Evolutionary conservation across 148 eudicot species (phyloP).

Genomic region (Vaccinium myrtillus): DNA sequence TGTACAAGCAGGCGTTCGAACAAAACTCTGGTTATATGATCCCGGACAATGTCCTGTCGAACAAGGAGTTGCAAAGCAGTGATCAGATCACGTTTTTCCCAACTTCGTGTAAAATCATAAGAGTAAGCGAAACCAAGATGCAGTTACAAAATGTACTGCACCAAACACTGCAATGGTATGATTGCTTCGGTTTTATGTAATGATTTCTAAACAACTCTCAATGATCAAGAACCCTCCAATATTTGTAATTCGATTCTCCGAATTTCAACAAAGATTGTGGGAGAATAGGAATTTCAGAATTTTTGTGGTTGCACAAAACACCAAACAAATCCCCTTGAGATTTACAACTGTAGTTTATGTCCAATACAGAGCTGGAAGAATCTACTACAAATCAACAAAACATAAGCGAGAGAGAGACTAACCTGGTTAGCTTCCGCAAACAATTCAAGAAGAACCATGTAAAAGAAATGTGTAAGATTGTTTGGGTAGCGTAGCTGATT

Average conservation of each 20-base stretch:
- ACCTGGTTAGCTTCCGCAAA: conserved; percentile 85
- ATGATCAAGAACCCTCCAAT: not conserved
- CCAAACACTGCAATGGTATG: not conserved
- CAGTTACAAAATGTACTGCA: not conserved
- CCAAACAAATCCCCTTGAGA: no score
- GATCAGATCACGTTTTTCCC: not conserved
- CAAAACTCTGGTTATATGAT: conserved; percentile 89
- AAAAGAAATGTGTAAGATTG: conserved; percentile 88
- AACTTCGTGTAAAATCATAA: not conserved
- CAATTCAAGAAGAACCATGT: conserved; percentile 63
- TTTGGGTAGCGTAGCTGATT: conserved; percentile 95
- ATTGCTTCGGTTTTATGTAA: not conserved
- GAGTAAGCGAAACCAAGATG: not conserved
- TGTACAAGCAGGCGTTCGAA: conserved; percentile 79
- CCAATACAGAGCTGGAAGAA: not conserved
- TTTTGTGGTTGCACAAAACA: not conserved
- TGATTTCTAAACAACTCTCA: not conserved
- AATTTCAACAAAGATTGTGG: not conserved
- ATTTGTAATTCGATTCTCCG: not conserved
- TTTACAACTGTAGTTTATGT: not conserved
- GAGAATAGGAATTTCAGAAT: not conserved
- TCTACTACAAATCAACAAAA: not conserved
- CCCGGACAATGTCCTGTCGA: conserved; percentile 73
- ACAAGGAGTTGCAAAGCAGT: not conserved
- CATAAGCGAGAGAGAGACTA: not conserved